Conservation (phyloP, 805 yeast species). For the Ogataea ramenticola region DNA sequence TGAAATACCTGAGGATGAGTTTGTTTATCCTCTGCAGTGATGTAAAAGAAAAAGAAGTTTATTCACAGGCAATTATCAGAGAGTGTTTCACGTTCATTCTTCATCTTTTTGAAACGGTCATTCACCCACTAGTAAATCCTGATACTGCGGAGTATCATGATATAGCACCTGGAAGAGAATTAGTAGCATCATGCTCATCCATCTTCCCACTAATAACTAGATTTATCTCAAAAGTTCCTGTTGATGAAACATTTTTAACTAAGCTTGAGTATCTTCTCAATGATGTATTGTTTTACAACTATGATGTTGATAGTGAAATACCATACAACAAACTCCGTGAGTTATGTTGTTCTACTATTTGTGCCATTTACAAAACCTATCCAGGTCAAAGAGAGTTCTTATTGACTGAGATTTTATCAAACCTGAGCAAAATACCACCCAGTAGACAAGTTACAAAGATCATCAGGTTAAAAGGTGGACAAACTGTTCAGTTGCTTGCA, state of each 20-base stretch:
- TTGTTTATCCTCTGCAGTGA: conserved; percentile 34
- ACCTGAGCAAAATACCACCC: conserved; percentile 41
- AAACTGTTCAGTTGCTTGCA: conserved; percentile 41
- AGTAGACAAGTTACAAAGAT: conserved; percentile 38
- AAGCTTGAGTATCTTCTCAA: conserved; percentile 49
- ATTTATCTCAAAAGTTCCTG: conserved; percentile 8
- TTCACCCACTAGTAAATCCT: neutral
- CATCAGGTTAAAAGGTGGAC: conserved; percentile 35
- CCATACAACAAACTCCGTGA: conserved; percentile 19
- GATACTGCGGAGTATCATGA: neutral
- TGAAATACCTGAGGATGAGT: conserved; percentile 19
- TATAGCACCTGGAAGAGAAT: neutral
- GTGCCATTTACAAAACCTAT: conserved; percentile 31
- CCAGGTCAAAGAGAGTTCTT: conserved; percentile 53
- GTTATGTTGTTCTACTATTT: conserved; percentile 24
- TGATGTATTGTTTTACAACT: conserved; percentile 33
- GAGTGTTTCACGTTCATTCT: conserved; percentile 34
- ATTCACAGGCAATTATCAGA: conserved; percentile 36
- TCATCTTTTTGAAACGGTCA: conserved; percentile 10
- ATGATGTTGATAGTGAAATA: conserved; percentile 8
- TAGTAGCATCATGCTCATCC: neutral
- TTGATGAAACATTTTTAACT: conserved; percentile 49
- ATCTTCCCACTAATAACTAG: conserved; percentile 8
- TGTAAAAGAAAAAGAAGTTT: conserved; percentile 35
- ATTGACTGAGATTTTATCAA: conserved; percentile 49